A percentile compares a stretch with the other conserved stretches of the same genome.
Evolutionary conservation across 108 stramenopile genomes (phyloP).

Genomic region (Skeletonema grethae): DNA sequence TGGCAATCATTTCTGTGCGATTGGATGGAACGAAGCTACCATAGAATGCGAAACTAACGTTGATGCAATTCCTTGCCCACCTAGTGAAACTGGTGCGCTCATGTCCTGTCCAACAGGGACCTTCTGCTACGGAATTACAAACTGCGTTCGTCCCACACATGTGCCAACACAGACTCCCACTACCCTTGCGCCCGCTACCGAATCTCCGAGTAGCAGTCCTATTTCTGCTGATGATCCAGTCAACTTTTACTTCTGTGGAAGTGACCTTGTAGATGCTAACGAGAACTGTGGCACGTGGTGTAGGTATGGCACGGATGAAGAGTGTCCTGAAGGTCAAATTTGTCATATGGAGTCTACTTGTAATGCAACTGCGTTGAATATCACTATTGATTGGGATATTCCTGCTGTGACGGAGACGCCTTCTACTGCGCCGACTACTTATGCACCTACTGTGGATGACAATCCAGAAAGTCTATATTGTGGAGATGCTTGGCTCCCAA

Average conservation of each 20-base stretch:
- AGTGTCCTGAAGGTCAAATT: conserved; percentile 27
- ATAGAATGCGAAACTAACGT: conserved; percentile 27
- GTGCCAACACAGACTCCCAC: conserved; percentile 14
- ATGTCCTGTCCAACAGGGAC: conserved; percentile 12
- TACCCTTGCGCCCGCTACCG: conserved; percentile 19
- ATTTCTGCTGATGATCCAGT: conserved; percentile 19
- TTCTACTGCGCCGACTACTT: conserved; percentile 19
- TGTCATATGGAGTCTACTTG: conserved; percentile 23
- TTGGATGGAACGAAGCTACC: conserved; percentile 26
- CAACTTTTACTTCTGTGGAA: conserved; percentile 38
- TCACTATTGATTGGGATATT: conserved; percentile 24
- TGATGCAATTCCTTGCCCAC: conserved; percentile 27
- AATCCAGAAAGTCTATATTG: conserved; percentile 33
- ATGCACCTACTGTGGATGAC: conserved; percentile 21
- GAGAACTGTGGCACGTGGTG: conserved; percentile 29
- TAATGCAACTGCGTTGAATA: conserved; percentile 35
- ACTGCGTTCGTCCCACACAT: conserved; percentile 20
- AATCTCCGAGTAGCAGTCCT: conserved; percentile 15
- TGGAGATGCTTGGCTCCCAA: conserved; percentile 8
- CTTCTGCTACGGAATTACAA: conserved; percentile 17
- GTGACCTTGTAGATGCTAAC: conserved; percentile 18
- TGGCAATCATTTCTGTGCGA: conserved; percentile 7
- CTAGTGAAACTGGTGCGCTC: background rate
- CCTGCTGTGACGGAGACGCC: background rate
- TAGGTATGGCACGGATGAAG: conserved; percentile 18